A percentile compares a stretch with the other conserved stretches of the same genome.
phyloP scores from a whole-genome alignment of 257 asterid genomes.

The Mitragyna speciosa region DNA sequence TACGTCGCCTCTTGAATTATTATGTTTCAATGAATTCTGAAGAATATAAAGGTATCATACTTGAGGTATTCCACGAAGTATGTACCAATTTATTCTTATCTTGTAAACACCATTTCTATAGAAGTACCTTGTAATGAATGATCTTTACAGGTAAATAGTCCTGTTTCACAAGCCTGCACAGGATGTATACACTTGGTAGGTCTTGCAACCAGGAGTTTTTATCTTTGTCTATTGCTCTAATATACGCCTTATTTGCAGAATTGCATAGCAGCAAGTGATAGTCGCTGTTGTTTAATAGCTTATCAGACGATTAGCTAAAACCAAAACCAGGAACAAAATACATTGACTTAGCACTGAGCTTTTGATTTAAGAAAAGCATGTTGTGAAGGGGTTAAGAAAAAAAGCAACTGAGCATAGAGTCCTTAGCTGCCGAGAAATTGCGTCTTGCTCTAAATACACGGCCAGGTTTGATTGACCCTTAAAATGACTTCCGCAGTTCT shows the following conservation, averaged over 20 bases:
- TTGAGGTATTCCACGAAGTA: conserved; percentile 70
- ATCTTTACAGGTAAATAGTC: conserved; percentile 5
- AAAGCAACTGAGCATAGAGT: too few species aligned
- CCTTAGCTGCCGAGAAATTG: too few species aligned
- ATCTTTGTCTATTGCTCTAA: neutral
- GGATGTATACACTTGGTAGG: neutral
- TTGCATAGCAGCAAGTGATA: neutral
- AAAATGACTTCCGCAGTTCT: neutral
- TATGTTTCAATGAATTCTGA: conserved; percentile 67
- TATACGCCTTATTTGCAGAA: too few species aligned
- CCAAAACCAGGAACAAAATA: neutral
- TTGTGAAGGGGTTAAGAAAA: too few species aligned
- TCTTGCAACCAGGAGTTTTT: neutral
- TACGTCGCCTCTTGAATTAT: conserved; percentile 57
- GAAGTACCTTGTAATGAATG: conserved; percentile 1
- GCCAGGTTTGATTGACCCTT: too few species aligned
- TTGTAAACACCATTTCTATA: conserved; percentile 29
- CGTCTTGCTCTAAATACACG: too few species aligned
- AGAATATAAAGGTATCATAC: conserved; percentile 55
- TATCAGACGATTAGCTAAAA: neutral
- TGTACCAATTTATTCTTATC: conserved; percentile 54
- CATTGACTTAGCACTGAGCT: neutral
- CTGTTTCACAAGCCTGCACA: neutral
- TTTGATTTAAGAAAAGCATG: too few species aligned
- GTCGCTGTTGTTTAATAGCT: neutral